Evolutionary conservation across 441 rosid species (phyloP).

Genomic region (Corymbia citriodora): DNA sequence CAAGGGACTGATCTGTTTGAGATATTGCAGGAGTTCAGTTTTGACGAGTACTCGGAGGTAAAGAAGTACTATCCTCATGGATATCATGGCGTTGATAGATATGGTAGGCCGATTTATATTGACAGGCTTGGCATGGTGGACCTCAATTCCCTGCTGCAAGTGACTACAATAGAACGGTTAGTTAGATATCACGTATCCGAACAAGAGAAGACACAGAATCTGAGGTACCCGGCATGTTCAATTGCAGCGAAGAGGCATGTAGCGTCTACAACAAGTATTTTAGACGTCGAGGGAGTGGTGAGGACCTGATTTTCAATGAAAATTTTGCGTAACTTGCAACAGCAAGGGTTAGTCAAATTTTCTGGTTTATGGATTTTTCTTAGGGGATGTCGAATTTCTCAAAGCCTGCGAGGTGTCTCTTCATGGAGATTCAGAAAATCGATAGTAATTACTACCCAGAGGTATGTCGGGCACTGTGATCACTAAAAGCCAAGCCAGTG

Average conservation of each 20-base stretch:
- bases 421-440: constrained; percentile 61
- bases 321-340: background rate
- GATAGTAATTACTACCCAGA: constrained; percentile 70
- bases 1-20: background rate
- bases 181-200: constrained; percentile 53
- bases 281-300: constrained; percentile 63
- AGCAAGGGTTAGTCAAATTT: background rate
- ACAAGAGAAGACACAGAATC: constrained; percentile 44
- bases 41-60: constrained; percentile 35
- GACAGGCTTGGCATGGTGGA: constrained; percentile 59
- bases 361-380: constrained; percentile 3
- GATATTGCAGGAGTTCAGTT: constrained; percentile 42
- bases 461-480: constrained; percentile 14
- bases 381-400: constrained; percentile 63
- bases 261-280: constrained; percentile 49
- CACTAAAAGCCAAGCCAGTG: background rate
- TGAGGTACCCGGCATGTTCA: constrained; percentile 52
- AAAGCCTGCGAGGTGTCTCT: constrained; percentile 54
- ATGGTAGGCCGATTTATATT: constrained; percentile 53
- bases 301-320: constrained; percentile 1
- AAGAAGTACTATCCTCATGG: constrained; percentile 61
- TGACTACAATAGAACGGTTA: constrained; percentile 34
- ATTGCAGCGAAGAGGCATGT: constrained; percentile 47
- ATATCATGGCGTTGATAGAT: constrained; percentile 51
- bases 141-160: constrained; percentile 32